Evolutionary conservation across 176 grass and related monocot species (phyloP).

Genomic region (Puya raimondii): DNA sequence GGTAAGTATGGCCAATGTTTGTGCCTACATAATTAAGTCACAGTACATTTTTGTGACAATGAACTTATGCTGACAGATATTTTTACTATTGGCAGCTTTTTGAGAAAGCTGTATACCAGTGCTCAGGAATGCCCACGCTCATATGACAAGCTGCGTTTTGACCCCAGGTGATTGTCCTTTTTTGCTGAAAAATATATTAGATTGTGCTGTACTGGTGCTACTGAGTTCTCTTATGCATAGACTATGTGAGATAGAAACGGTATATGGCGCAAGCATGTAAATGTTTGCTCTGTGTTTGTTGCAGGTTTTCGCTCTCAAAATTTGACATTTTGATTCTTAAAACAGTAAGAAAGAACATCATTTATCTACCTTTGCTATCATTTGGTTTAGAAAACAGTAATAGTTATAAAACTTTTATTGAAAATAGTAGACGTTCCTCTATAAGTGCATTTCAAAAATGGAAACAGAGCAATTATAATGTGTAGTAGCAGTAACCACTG

Average conservation of each 20-base stretch:
- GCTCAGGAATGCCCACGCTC: conserved; percentile 74
- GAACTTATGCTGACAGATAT: not conserved
- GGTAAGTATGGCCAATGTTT: conserved; percentile 26
- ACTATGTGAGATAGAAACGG: no score
- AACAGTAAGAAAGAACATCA: not conserved
- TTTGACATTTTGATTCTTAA: not conserved
- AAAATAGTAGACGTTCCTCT: no score
- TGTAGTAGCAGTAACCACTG: no score
- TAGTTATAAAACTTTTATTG: no score
- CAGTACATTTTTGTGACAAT: no score
- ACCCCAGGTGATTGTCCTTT: conserved; percentile 51
- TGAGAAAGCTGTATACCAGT: conserved; percentile 68
- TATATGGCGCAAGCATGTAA: not conserved
- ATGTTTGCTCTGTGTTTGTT: not conserved
- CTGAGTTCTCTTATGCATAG: no score
- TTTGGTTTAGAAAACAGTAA: not conserved
- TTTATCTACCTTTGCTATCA: not conserved
- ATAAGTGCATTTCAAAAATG: no score
- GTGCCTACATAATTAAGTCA: no score
- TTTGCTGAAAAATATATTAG: no score
- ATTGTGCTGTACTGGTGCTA: no score
- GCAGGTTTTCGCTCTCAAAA: not conserved
- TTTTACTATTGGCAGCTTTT: conserved; percentile 39
- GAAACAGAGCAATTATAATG: no score
- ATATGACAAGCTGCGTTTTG: conserved; percentile 78